Conservation (phyloP, 176 grass and related monocot genomes). For the Ensete glaucum region DNA sequence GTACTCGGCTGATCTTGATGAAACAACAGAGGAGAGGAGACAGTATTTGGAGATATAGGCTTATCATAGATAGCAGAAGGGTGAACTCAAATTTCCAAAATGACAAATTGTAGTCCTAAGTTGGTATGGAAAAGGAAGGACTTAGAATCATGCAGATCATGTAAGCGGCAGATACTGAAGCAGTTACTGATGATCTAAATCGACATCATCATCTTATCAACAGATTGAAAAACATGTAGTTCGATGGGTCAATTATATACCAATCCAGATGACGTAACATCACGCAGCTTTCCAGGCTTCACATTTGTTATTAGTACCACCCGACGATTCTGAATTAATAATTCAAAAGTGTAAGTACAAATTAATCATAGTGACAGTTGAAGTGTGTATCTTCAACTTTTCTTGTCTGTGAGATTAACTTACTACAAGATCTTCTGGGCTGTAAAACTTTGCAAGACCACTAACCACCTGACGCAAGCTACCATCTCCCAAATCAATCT, state of each 20-base stretch:
- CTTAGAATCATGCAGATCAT: too few species aligned
- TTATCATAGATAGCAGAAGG: not conserved
- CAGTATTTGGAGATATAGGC: not conserved
- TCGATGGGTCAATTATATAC: slow-evolving; percentile 23
- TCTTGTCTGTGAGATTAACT: slow-evolving; percentile 20
- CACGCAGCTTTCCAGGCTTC: slow-evolving; percentile 90
- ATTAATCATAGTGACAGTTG: not conserved
- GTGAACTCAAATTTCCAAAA: not conserved
- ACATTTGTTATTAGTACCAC: slow-evolving; percentile 96
- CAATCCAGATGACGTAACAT: slow-evolving; percentile 91
- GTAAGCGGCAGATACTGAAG: not conserved
- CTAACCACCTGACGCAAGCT: slow-evolving; percentile 85
- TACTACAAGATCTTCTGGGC: slow-evolving; percentile 63
- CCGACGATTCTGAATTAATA: slow-evolving; percentile 56
- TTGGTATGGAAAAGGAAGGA: not conserved
- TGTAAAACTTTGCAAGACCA: slow-evolving; percentile 93
- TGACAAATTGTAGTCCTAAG: not conserved
- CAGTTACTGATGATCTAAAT: not conserved
- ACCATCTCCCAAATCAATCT: slow-evolving; percentile 95
- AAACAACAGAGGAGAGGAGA: not conserved
- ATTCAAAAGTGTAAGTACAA: not conserved
- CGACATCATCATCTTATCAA: not conserved
- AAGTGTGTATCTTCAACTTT: not conserved
- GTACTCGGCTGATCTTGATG: not conserved
- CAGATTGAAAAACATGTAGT: not conserved